Evolutionary conservation across 352 stramenopile genomes (phyloP).

Genomic region (Globisporangium parvum): DNA sequence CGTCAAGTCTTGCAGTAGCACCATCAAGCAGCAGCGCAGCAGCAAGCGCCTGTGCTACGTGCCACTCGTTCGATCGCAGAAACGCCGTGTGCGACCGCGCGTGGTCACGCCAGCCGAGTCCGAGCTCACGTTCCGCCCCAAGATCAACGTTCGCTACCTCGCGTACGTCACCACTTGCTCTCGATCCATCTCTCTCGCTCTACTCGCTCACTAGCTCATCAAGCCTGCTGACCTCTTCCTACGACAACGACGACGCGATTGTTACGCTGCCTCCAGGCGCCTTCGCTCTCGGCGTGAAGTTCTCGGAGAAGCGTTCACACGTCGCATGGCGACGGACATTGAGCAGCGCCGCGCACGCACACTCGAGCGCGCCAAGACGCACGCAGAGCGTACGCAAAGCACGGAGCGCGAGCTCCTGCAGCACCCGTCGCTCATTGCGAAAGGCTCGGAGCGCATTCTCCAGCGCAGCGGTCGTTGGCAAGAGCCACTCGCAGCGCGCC

Average conservation of each 20-base stretch:
- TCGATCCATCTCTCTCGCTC: neutral
- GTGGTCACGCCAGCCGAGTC: conserved; percentile 20
- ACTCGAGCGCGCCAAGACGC: conserved; percentile 17
- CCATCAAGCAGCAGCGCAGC: neutral
- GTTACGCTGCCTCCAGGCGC: neutral
- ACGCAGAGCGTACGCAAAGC: conserved; percentile 14
- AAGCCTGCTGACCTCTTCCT: neutral
- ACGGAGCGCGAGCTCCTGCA: conserved; percentile 8
- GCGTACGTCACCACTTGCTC: neutral
- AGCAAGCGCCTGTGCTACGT: conserved; percentile 8
- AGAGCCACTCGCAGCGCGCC: conserved; percentile 27
- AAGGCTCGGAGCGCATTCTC: conserved; percentile 45
- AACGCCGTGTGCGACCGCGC: conserved; percentile 13
- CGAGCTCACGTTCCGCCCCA: conserved; percentile 45
- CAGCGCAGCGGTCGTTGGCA: conserved; percentile 47
- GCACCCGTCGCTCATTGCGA: conserved; percentile 26
- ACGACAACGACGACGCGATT: neutral
- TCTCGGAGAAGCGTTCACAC: conserved; percentile 15
- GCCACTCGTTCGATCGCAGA: conserved; percentile 12
- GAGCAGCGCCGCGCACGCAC: conserved; percentile 20
- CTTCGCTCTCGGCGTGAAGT: conserved; percentile 2
- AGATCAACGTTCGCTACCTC: conserved; percentile 31
- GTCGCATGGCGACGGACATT: conserved; percentile 47
- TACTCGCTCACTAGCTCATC: neutral
- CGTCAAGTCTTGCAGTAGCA: neutral